Evolutionary conservation across 208 protist genomes (phyloP).

Genomic region (Lotmaria passim): DNA sequence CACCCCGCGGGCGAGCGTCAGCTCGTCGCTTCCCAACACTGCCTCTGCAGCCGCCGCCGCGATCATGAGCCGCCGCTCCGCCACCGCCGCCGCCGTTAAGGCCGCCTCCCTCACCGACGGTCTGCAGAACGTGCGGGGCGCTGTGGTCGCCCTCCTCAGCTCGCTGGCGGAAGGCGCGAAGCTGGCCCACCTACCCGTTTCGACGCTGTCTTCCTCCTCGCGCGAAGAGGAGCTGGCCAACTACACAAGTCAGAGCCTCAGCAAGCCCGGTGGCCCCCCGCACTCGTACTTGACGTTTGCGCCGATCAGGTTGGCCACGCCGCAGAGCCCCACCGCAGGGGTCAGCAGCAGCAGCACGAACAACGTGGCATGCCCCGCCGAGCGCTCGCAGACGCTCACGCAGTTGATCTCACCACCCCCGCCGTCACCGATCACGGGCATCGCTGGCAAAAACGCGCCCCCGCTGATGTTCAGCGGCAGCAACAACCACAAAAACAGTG

Average conservation of each 20-base stretch:
- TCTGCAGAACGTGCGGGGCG: conserved; percentile 39
- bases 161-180: conserved; percentile 39
- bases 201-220: background rate
- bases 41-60: background rate
- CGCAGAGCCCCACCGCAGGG: background rate
- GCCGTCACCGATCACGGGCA: background rate
- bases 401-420: conserved; percentile 19
- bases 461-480: background rate
- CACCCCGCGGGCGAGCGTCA: conserved; percentile 16
- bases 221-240: conserved; percentile 15
- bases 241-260: conserved; percentile 3
- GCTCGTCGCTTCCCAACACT: conserved; percentile 25
- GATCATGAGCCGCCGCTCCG: conserved; percentile 12
- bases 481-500: background rate
- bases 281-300: background rate
- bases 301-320: background rate
- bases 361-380: background rate
- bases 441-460: background rate
- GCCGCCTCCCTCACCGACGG: conserved; percentile 42
- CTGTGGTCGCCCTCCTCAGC: conserved; percentile 49
- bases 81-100: conserved; percentile 23
- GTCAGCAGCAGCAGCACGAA: conserved; percentile 5
- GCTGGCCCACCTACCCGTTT: conserved; percentile 9
- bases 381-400: conserved; percentile 11
- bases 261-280: conserved; percentile 6